Evolutionary conservation across 192 early-diverging fungal species (phyloP).

Genomic region (Podila horticola): DNA sequence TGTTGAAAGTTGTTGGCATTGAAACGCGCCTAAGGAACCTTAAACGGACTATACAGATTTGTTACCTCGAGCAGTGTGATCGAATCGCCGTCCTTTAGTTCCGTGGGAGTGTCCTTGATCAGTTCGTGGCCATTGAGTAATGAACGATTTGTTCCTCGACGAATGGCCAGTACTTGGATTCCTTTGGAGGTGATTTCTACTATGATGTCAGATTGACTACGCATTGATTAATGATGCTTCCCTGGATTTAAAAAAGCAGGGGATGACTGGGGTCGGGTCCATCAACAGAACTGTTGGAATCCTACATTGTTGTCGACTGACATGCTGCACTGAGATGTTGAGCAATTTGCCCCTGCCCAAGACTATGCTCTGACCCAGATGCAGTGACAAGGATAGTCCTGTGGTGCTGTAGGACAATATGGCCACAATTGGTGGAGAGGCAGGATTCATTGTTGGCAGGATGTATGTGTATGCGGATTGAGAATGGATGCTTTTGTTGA

Average conservation of each 20-base stretch:
- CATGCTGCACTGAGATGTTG: neutral
- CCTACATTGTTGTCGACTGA: neutral
- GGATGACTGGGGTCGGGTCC: too few relatives aligned
- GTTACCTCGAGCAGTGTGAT: constrained; percentile 43
- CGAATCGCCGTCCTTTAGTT: neutral
- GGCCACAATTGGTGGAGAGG: neutral
- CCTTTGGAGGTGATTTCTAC: constrained; percentile 14
- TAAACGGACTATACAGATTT: too few relatives aligned
- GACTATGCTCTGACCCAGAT: neutral
- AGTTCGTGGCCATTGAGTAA: constrained; percentile 16
- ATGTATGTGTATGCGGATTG: neutral
- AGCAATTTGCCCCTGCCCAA: neutral
- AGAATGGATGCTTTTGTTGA: too few relatives aligned
- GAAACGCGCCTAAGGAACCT: too few relatives aligned
- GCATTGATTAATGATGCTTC: too few relatives aligned
- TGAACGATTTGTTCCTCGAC: constrained; percentile 37
- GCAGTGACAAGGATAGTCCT: neutral
- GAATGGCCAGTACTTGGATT: constrained; percentile 9
- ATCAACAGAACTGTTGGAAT: too few relatives aligned
- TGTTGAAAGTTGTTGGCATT: too few relatives aligned
- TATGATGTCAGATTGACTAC: neutral
- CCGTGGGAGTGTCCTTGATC: constrained; percentile 7
- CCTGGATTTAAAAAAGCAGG: too few relatives aligned
- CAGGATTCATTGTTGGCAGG: neutral
- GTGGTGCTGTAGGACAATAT: neutral